These are phyloP conservation scores for Eleusine indica DNA, from an alignment of 176 grass and related monocot genomes.

Conservation along the genomic window DNA sequence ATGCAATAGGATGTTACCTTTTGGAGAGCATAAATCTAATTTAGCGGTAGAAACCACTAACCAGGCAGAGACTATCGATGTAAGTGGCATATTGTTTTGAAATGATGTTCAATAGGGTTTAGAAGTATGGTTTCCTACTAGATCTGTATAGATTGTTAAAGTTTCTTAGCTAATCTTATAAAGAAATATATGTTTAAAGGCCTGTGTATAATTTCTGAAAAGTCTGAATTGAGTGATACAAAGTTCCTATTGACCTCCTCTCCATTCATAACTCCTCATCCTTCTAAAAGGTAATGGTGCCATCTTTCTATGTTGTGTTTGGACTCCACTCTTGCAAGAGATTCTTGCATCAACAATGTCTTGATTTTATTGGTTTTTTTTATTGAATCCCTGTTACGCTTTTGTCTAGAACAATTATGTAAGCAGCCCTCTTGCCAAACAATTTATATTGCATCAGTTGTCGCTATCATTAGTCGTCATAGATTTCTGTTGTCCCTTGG, in stretches of 20 bases:
- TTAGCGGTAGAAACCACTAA: constrained; percentile 8
- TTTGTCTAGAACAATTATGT: neutral
- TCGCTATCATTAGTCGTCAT: neutral
- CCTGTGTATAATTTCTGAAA: neutral
- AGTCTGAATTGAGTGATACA: neutral
- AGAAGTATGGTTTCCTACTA: neutral
- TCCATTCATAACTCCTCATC: neutral
- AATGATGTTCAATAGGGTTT: neutral
- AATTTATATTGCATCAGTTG: neutral
- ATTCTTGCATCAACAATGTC: neutral
- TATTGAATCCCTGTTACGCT: neutral
- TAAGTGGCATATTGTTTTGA: neutral
- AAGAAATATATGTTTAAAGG: constrained; percentile 9
- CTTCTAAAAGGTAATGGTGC: neutral
- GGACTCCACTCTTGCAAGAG: neutral
- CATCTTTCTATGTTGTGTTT: neutral
- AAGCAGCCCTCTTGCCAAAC: neutral
- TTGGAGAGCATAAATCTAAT: neutral
- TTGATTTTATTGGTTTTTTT: neutral
- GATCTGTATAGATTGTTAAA: neutral
- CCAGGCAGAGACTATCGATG: neutral
- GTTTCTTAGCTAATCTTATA: neutral
- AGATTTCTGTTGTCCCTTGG: neutral
- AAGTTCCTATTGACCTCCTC: neutral
- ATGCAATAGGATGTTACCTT: neutral